A percentile compares a stretch with the other conserved stretches of the same genome.
phyloP scores from a whole-genome alignment of 495 filamentous ascomycete species.

The Neurospora sp. region DNA sequence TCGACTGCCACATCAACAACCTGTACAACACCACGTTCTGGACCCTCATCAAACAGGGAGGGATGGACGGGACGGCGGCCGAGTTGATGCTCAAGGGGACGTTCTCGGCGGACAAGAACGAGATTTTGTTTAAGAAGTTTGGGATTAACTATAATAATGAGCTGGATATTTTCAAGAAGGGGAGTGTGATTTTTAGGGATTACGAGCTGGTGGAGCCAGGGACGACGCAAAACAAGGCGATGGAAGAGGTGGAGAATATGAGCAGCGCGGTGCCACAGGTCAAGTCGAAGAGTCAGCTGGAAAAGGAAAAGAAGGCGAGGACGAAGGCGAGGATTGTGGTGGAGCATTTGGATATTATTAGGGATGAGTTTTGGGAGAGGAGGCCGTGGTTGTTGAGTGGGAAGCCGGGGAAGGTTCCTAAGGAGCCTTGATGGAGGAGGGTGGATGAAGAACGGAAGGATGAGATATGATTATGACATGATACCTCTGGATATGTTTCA shows the following conservation, averaged over 20 bases:
- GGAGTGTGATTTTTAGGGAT: conserved; percentile 79
- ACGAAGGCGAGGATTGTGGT: conserved; percentile 68
- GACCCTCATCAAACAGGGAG: conserved; percentile 70
- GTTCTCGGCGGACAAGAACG: conserved; percentile 78
- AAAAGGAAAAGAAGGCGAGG: conserved; percentile 66
- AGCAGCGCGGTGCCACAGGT: conserved; percentile 25
- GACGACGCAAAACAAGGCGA: conserved; percentile 20
- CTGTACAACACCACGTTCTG: conserved; percentile 97
- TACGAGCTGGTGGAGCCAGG: conserved; percentile 46
- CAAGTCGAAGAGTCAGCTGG: conserved; percentile 63
- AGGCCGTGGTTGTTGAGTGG: conserved; percentile 79
- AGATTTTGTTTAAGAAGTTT: conserved; percentile 85
- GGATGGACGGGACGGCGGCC: conserved; percentile 63
- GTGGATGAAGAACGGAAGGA: background rate
- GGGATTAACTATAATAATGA: conserved; percentile 97
- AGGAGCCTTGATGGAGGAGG: conserved; percentile 26
- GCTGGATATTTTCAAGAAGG: conserved; percentile 83
- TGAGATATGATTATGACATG: background rate
- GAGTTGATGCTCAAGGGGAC: conserved; percentile 76
- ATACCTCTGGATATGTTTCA: background rate
- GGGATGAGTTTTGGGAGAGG: conserved; percentile 82
- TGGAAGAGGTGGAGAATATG: conserved; percentile 25
- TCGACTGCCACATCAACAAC: conserved; percentile 97
- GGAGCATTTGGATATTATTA: conserved; percentile 87
- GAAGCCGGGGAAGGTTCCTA: conserved; percentile 57